Base-by-base conservation (phyloP, 2,329 filamentous ascomycete genomes). In the Colletotrichum destructivum region DNA sequence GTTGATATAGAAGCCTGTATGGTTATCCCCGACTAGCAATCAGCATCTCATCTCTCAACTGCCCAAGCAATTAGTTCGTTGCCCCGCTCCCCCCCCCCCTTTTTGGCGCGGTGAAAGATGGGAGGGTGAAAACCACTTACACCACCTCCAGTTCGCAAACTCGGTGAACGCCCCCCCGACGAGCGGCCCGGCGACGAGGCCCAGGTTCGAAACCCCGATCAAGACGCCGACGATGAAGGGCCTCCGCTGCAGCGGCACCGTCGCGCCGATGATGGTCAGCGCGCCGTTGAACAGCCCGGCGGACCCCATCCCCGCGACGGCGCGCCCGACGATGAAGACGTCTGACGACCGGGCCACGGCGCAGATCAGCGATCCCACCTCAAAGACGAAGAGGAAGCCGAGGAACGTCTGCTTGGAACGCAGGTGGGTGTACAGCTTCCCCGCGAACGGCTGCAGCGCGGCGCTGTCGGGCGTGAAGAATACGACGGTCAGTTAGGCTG, bases 321-420 rank as follows among this genome's bases (percentile, higher is more conserved):
- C 85, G 35, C 87, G 80, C 1, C 87, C 87, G 8, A 87, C 76
- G 66, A 89, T 88, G 55, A 89, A 80, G 79, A 84, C 83, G 1
- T 77, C 77, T 0, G 83, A 85, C n/a, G 79, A 84, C 0, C 76
- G 80, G 0, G 86, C 84, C 76, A 83, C 31, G 75, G 75, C 87
- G 67, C 87, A 88, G 18, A 89, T 80, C 1, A 87, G 75, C 13
- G 82, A 86, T 1, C 87, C 87, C 15, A 79, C 9, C 35, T 81
- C 78, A 44, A 82, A 82, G 0, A 82, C 31, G 51, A 80, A 74
- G 13, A 82, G 75, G 56, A 79, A 78, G 8, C 62, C 70, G 11
- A 80, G 66, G 56, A 80, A 81, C 3, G 75, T 71, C 77, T 78
- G 77, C 74, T 80, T 26, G 0, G 63, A 44, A 13, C 73, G 81